Conservation (phyloP, 2,329 filamentous ascomycete genomes). For the Dothidotthia symphoricarpi region DNA sequence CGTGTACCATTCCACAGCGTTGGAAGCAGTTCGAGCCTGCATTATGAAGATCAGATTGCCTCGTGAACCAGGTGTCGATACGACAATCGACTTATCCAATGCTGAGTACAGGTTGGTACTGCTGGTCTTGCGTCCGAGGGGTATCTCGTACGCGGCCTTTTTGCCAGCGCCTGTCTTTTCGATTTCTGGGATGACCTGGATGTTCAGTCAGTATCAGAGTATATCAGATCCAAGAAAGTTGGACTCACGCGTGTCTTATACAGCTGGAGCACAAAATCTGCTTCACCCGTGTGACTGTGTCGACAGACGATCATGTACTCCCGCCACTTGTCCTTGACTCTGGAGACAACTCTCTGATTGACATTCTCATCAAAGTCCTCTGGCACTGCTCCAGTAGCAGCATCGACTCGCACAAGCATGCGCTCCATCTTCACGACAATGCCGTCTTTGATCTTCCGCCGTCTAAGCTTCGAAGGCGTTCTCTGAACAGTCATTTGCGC, state of each 20-base stretch:
- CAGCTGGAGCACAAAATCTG: constrained; percentile 58
- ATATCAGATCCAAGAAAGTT: not conserved
- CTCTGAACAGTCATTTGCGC: constrained; percentile 41
- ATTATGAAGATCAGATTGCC: constrained; percentile 61
- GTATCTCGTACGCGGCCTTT: constrained; percentile 58
- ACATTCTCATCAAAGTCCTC: constrained; percentile 64
- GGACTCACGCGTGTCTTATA: constrained; percentile 56
- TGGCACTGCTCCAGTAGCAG: constrained; percentile 52
- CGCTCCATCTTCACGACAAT: constrained; percentile 66
- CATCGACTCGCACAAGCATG: constrained; percentile 65
- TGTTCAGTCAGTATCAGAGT: constrained; percentile 7
- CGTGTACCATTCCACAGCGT: constrained; percentile 67
- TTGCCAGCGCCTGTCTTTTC: constrained; percentile 54
- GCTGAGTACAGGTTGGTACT: constrained; percentile 64
- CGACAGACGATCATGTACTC: constrained; percentile 64
- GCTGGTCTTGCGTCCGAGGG: constrained; percentile 53
- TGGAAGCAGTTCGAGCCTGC: constrained; percentile 59
- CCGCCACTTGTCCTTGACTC: constrained; percentile 62
- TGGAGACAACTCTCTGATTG: constrained; percentile 58
- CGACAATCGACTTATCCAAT: constrained; percentile 65
- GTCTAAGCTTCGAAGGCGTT: constrained; percentile 37
- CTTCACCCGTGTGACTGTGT: constrained; percentile 54
- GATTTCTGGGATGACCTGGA: constrained; percentile 58
- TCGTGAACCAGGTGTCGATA: constrained; percentile 56
- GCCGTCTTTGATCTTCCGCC: constrained; percentile 52